A percentile compares a stretch with the other conserved stretches of the same genome.
These are phyloP conservation scores for Neurospora sublineolata DNA, from an alignment of 495 filamentous ascomycete genomes.

Conservation along the genomic window DNA sequence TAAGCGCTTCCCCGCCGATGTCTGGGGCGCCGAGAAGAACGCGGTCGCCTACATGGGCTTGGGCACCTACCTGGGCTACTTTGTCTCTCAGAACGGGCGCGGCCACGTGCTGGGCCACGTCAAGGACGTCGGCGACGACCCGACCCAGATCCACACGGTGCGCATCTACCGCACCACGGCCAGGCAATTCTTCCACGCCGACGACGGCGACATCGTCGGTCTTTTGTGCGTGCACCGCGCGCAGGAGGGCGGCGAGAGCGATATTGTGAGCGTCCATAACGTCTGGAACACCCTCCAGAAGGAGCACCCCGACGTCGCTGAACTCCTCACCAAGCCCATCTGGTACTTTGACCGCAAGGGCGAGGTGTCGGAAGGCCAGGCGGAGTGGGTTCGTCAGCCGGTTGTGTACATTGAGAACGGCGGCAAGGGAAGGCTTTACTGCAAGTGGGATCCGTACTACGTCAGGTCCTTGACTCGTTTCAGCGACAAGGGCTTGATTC, in stretches of 20 bases:
- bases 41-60: conserved; percentile 85
- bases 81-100: conserved; percentile 70
- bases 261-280: conserved; percentile 66
- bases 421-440: conserved; percentile 33
- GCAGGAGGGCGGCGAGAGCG: conserved; percentile 72
- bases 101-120: conserved; percentile 90
- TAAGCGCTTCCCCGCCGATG: conserved; percentile 63
- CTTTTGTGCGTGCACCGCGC: conserved; percentile 73
- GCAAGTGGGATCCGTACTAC: conserved; percentile 73
- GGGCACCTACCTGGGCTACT: conserved; percentile 77
- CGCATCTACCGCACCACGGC: conserved; percentile 85
- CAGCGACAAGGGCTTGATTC: conserved; percentile 53
- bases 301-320: conserved; percentile 68
- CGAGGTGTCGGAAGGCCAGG: conserved; percentile 61
- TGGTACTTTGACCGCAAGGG: conserved; percentile 97
- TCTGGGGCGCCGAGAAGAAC: conserved; percentile 71
- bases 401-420: conserved; percentile 62
- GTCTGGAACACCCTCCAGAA: conserved; percentile 70
- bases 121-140: conserved; percentile 78
- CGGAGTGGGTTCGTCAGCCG: conserved; percentile 60
- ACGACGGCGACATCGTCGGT: conserved; percentile 74
- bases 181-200: conserved; percentile 67
- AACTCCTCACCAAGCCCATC: conserved; percentile 60
- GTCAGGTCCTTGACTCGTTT: conserved; percentile 57
- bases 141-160: conserved; percentile 67